These are phyloP conservation scores for Nothomitra cinnamomea DNA, from an alignment of 2,329 filamentous ascomycete species.

Conservation along the genomic window DNA sequence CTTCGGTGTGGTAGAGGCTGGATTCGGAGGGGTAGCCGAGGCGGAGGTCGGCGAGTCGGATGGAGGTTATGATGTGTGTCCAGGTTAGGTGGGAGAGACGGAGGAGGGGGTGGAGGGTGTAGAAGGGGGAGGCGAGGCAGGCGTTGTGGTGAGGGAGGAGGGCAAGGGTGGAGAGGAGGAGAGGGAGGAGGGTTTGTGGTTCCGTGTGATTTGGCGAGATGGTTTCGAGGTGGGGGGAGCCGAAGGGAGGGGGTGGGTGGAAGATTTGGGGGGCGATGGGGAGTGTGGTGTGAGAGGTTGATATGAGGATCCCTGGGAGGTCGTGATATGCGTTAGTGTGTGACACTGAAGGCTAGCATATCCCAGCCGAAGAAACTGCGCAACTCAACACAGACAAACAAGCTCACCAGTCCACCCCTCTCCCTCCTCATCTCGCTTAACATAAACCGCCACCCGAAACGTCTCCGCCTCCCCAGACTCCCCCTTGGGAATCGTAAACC, in stretches of 20 bases:
- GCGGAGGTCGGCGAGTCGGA: constrained; percentile 14
- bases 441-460: constrained; percentile 15
- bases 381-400: too few relatives aligned
- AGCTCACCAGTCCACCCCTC: constrained; percentile 10
- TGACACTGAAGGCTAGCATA: background rate
- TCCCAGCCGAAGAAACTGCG: background rate
- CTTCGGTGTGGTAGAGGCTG: constrained; percentile 15
- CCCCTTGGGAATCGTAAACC: constrained; percentile 13
- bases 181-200: constrained; percentile 13
- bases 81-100: constrained; percentile 16
- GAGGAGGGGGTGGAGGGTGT: constrained; percentile 13
- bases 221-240: background rate
- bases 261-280: constrained; percentile 1
- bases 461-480: constrained; percentile 15
- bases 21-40: constrained; percentile 16
- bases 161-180: constrained; percentile 14
- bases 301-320: background rate
- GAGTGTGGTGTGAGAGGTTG: constrained; percentile 7
- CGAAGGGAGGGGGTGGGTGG: constrained; percentile 2
- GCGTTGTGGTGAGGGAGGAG: constrained; percentile 11
- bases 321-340: too few relatives aligned
- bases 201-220: background rate
- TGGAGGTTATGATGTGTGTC: constrained; percentile 16
- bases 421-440: constrained; percentile 11
- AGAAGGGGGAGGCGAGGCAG: constrained; percentile 12